Percentiles rank a stretch among this genome's conserved stretches.
Evolutionary conservation across 768 basidiomycete genomes (phyloP).

Genomic region (Russula virescens): DNA sequence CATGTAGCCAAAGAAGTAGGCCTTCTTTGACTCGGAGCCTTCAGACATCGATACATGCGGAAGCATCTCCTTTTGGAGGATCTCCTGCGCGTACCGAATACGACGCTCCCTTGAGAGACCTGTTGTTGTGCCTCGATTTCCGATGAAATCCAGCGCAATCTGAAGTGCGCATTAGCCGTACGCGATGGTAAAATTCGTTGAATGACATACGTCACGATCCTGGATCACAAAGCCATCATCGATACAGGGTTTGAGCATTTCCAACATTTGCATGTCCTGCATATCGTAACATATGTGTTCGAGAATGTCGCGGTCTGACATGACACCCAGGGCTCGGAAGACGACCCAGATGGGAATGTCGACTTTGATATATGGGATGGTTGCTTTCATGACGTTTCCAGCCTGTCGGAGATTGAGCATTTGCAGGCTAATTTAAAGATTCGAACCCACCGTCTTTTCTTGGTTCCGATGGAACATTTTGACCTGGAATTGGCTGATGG

Average conservation of each 20-base stretch:
- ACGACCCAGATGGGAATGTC: constrained; percentile 99
- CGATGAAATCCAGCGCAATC: constrained; percentile 92
- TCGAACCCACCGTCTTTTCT: constrained; percentile 70
- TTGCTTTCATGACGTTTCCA: constrained; percentile 93
- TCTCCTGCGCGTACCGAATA: constrained; percentile 95
- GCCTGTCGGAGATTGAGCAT: constrained; percentile 39
- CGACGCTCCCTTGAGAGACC: constrained; percentile 89
- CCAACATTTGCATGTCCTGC: constrained; percentile 93
- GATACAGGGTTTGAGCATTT: constrained; percentile 97
- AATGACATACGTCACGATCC: constrained; percentile 71
- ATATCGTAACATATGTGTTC: constrained; percentile 98
- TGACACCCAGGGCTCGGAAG: constrained; percentile 95
- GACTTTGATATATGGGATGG: constrained; percentile 95
- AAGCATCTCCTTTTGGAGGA: constrained; percentile 96
- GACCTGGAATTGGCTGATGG: constrained; percentile 94
- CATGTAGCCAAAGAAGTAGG: constrained; percentile 99
- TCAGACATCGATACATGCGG: constrained; percentile 96
- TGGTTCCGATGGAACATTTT: constrained; percentile 93
- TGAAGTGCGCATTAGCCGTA: constrained; percentile 26
- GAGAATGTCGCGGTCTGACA: constrained; percentile 95
- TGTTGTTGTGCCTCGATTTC: constrained; percentile 93
- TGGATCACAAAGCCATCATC: constrained; percentile 99
- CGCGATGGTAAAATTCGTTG: background rate
- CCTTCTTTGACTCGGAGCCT: constrained; percentile 96
- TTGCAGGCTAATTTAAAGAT: constrained; percentile 11